Base-by-base conservation (phyloP, 768 basidiomycete species). In the Trametopsis cervina region DNA sequence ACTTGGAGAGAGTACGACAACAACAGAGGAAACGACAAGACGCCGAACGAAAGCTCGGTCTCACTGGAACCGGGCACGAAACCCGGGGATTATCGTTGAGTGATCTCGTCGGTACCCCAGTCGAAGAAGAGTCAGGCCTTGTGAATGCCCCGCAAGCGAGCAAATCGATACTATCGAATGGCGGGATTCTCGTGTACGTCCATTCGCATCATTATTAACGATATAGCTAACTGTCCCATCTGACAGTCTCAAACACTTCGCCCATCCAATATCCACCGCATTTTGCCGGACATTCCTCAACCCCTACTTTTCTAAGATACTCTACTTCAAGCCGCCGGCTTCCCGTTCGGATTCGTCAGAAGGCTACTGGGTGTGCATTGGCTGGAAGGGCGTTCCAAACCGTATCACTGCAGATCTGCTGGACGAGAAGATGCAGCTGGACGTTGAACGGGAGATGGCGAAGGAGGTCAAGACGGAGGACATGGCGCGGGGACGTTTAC, bases 301-400 rank as follows among this genome's bases (percentile, higher is more conserved):
- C 18, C 78, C 79, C 0, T 69, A 74, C 52, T 98, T 98, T 60
- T 63, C 71, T 22, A 64, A 71, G 15, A 88, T 96, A 0, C 65
- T 71, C 15, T 80, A 75, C 57, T 66, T 83, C 58, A 98, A 98
- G 62, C 94, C 94, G 0, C 69, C 77, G n/a, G 77, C 89, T 0
- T 92, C 89, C 45, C 74, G 93, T 6, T 57, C 75, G 0, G 83
- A 84, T 49, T 91, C 88, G 0, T 75, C 78, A 23, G 94, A 97
- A 60, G 84, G 78, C 0, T 97, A 92, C 63, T 94, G 83, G 70
- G 69, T 96, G 7, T 96, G 93, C 60, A 70, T 79, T 40, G 89
- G 89, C 1, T 91, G 76, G 75, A 75, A 70, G 20, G 51, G 51
- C 20, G 41, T 36, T 9, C 33, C 25, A 1, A 27, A 41, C 18